phyloP scores from a whole-genome alignment of 148 eudicot species.

The Polygonum aviculare region DNA sequence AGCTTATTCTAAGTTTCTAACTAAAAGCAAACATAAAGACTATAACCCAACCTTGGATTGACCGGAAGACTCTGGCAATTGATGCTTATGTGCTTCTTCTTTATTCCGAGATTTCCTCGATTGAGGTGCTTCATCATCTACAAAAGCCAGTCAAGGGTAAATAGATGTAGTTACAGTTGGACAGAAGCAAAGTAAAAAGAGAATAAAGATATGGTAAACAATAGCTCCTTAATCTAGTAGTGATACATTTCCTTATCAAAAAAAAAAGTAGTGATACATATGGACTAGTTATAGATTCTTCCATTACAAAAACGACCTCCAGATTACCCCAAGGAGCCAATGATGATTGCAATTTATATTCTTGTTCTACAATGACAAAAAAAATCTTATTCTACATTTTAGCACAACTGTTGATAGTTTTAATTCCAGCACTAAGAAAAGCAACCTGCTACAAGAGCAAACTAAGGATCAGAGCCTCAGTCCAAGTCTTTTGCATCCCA shows the following conservation, averaged over 20 bases:
- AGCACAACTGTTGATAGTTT: background rate
- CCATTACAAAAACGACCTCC: background rate
- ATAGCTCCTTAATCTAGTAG: background rate
- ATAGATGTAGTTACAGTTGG: background rate
- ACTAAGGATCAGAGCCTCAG: background rate
- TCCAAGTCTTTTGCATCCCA: background rate
- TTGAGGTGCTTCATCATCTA: conserved; percentile 41
- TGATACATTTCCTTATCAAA: background rate
- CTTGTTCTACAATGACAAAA: too few relatives aligned
- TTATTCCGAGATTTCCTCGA: conserved; percentile 36
- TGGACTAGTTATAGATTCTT: background rate
- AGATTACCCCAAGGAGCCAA: background rate
- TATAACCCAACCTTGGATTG: conserved; percentile 38
- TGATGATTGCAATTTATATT: background rate
- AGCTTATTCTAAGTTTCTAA: background rate
- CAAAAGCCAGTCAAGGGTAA: conserved; percentile 14
- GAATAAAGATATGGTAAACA: background rate
- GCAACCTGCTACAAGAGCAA: background rate
- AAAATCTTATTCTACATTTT: background rate
- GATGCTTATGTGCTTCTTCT: conserved; percentile 22
- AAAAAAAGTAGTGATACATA: background rate
- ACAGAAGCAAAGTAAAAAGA: background rate
- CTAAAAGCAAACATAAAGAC: background rate
- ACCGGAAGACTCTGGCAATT: conserved; percentile 23
- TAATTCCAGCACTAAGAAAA: background rate